A percentile compares a stretch with the other conserved stretches of the same genome.
phyloP scores from a whole-genome alignment of 2,329 filamentous ascomycete genomes.

The Sarocladium strictum region DNA sequence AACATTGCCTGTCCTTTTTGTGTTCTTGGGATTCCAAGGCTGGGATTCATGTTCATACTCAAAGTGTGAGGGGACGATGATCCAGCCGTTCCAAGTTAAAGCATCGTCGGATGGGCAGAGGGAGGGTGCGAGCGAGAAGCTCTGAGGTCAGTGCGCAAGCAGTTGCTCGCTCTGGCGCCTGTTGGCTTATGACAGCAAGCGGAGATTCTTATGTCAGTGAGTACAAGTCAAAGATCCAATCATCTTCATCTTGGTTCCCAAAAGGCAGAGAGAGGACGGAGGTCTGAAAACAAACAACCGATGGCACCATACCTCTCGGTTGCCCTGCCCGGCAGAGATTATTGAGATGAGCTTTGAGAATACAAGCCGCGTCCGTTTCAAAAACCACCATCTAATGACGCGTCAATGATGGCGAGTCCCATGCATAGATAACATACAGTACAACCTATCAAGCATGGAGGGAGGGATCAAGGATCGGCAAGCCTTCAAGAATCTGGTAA shows the following conservation, averaged over 20 bases:
- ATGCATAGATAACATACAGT: constrained; percentile 45
- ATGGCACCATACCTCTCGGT: constrained; percentile 73
- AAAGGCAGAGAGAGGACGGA: no score
- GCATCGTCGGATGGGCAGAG: constrained; percentile 62
- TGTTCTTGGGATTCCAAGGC: constrained; percentile 63
- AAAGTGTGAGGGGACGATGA: constrained; percentile 50
- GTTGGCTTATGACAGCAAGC: constrained; percentile 55
- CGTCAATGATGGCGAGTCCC: constrained; percentile 71
- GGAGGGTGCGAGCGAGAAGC: constrained; percentile 59
- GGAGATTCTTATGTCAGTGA: constrained; percentile 26
- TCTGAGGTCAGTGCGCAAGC: constrained; percentile 70
- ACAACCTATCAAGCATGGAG: constrained; percentile 43
- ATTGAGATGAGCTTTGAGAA: constrained; percentile 60
- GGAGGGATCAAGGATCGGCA: constrained; percentile 49
- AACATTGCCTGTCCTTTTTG: constrained; percentile 78
- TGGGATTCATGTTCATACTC: constrained; percentile 54
- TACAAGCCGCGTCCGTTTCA: constrained; percentile 54
- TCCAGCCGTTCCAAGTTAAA: constrained; percentile 28
- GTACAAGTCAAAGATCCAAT: no score
- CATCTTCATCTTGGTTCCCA: no score
- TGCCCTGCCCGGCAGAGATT: constrained; percentile 61
- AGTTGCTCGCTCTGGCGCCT: constrained; percentile 69
- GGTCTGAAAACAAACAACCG: constrained; percentile 70
- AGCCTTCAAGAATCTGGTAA: constrained; percentile 64
- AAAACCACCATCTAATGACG: constrained; percentile 65